Evolutionary conservation across 345 rosid genomes (phyloP), one percentile per base, ranked within the genome.

Genomic region (Atalantia buxifolia): DNA sequence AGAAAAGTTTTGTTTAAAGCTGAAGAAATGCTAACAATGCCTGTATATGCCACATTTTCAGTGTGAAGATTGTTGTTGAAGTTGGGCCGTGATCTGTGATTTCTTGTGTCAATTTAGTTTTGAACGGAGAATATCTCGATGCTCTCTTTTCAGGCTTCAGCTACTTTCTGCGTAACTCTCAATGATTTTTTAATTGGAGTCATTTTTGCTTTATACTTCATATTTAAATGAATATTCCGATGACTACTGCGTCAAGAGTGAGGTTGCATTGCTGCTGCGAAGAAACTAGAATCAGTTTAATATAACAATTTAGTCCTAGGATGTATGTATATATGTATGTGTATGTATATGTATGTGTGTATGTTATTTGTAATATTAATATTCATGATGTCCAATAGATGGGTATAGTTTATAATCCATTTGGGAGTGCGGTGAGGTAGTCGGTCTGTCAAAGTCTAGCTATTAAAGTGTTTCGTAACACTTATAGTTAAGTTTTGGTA

Each of bases 1-100:
- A 36, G 42, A 64, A 74, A 83, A 69, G 9, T 36, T 69, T 76
- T 75, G 79, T 75, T 69, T 35, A 35, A 4, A n/a, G 28, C 14
- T 56, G 13, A n/a, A 59, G 35, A 25, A 24, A 12, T 25, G 25
- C 12, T 42, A 27, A 22, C 27, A 22, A 9, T 66, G 38, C 19
- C 56, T 56, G 56, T 76, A 76, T 36, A 76, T 56, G 66, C 66
- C 35, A 55, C 79, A 18, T 61, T 61, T 59, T 22, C 7, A 0
- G 45, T 31, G 22, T 55, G 31, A 57, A 66, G 72, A 66, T 66
- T 53, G 72, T 16, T 55, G 35, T 24, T 50, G 60, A 38, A 63
- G 28, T 24, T 40, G 56, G 61, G 28, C 45, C 12, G 8, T 76
- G 78, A 36, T 55, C 1, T 24, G 30, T 14, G 31, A n/a, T 72